Evolutionary conservation across 257 asterid species (phyloP), one percentile per base, ranked within the genome.

Genomic region (Solanum ossicruentum): DNA sequence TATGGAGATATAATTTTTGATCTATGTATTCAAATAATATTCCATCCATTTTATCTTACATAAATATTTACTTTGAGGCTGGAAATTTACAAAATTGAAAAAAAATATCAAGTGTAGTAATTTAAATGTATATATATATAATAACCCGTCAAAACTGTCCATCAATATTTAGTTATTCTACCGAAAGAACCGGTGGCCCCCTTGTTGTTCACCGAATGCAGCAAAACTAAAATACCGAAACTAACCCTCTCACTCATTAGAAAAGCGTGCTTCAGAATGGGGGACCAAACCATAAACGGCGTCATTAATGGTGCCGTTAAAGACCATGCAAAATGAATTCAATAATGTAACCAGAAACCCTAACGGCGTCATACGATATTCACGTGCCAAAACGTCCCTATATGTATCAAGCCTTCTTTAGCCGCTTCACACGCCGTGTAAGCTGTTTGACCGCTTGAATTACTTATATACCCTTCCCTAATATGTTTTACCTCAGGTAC

Each of bases 201-300:
- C 49, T 78, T 78, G 78, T 6, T 73, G 58, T 51, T 70, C 56
- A 86, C 88, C 86, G 82, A 83, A 73, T 61, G 58, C 16, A 78
- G 43, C 32, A 79, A 70, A 41, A 28, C 2, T 8, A 15, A 52
- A 26, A 52, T 78, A 78, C 83, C 83, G 57, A 78, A 78, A 55
- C 47, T 78, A 17, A 26, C 65, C 83, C 60, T 16, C 45, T 23
- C 21, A 26, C 12, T 36, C 20, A 51, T 20, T 52, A 52, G 66
- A 78, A 28, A 78, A 78, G 66, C 82, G 84, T 63, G 78, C 82
- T 49, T 15, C 20, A 1, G 63, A 78, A 3, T 2, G 20, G 49
- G 85, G 80, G 86, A 82, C 87, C 85, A 84, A 82, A 73, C 87
- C 81, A 84, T 84, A 41, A 28, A 63, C 61, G 51, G n/a, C 84